These are phyloP conservation scores for Halenospora varia DNA, from an alignment of 495 filamentous ascomycete species.

Conservation along the genomic window DNA sequence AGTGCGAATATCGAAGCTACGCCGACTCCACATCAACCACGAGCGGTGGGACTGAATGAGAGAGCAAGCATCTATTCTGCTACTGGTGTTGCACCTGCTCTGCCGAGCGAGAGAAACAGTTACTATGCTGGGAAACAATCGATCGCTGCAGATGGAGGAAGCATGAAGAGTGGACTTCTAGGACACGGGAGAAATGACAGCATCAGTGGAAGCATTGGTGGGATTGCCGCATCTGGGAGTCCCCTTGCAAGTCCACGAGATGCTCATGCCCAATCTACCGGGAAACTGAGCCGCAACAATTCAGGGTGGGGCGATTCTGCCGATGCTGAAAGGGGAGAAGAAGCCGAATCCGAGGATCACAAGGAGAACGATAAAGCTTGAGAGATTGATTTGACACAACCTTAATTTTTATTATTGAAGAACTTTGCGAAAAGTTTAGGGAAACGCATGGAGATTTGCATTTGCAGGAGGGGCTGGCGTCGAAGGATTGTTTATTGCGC, in stretches of 20 bases:
- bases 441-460: neutral
- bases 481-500: neutral
- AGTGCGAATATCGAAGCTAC: slow-evolving; percentile 58
- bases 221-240: slow-evolving; percentile 45
- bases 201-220: slow-evolving; percentile 69
- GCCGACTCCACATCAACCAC: slow-evolving; percentile 45
- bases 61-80: slow-evolving; percentile 83
- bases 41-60: slow-evolving; percentile 60
- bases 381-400: neutral
- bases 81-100: slow-evolving; percentile 61
- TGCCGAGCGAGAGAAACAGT: slow-evolving; percentile 73
- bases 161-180: slow-evolving; percentile 70
- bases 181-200: slow-evolving; percentile 81
- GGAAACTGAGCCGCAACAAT: slow-evolving; percentile 44
- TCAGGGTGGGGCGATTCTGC: slow-evolving; percentile 37
- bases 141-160: slow-evolving; percentile 63
- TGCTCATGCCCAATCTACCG: slow-evolving; percentile 6
- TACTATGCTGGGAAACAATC: slow-evolving; percentile 70
- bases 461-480: neutral
- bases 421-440: neutral
- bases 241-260: slow-evolving; percentile 44
- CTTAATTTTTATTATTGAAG: neutral
- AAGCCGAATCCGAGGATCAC: neutral
- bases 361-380: slow-evolving; percentile 1
- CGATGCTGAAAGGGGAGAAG: slow-evolving; percentile 10